Base-by-base conservation (phyloP, 345 rosid species). In the Hibiscus mutabilis region DNA sequence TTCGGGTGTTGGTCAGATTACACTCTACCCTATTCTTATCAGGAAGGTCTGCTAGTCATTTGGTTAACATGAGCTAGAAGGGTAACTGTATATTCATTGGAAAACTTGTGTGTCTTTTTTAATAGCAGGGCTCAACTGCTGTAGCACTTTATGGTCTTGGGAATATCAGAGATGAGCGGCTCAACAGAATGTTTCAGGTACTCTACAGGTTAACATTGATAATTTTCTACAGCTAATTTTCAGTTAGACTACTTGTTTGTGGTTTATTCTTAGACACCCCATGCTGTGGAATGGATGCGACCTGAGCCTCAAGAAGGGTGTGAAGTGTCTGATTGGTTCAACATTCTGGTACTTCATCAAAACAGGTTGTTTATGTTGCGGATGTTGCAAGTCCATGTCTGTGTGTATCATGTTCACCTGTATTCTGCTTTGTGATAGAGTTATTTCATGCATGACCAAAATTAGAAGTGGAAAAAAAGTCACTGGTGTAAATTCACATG, bases 181-280 rank as follows among this genome's bases (percentile, higher is more conserved):
- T 95, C 59, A 95, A 90, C 73, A 86, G 97, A 86, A 90, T 95
- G 97, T 95, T 95, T 84, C 99, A 94, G 97, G 97, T 94, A 71
- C 57, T 72, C 21, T 47, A 49, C 2, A 19, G 9, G 25, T 12
- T 27, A 47, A 2, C 15, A 2, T 67, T 70, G 53, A 60, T 16
- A 37, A n/a, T 60, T 46, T 57, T 61, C 69, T 60, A 18, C 70
- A 74, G 22, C 14, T 29, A 22, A 71, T 75, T 11, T 73, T 42
- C 51, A 52, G 62, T 25, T 74, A 21, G 19, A 44, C 6, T 58
- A 47, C 42, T 42, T 47, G 70, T 49, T n/a, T 75, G 35, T 65
- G 68, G 47, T 81, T 73, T 52, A n/a, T 73, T 74, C 56, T 64
- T 74, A 94, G 99, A 94, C 97, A 61, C 99, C 99, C 40, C 99